Conservation (phyloP, 768 basidiomycete species). For the Russula dissimulans region DNA sequence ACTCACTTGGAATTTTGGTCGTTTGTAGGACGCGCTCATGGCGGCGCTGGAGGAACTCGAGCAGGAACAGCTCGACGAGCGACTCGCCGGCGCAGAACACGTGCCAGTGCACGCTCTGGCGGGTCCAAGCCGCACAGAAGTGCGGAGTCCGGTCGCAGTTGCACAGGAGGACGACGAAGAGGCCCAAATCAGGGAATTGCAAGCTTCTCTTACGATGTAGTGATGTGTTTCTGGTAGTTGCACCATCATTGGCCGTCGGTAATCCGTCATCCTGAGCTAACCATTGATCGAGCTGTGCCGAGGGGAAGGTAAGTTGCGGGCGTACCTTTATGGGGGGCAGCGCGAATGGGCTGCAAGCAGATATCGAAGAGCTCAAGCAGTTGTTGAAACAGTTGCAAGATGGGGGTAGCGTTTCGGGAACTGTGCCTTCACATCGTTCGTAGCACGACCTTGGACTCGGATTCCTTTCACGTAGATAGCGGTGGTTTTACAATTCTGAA, state of each 20-base stretch:
- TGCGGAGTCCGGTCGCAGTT: slow-evolving; percentile 38
- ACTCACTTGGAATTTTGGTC: too few relatives aligned
- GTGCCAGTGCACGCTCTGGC: slow-evolving; percentile 81
- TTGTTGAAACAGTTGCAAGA: slow-evolving; percentile 36
- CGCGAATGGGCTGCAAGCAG: slow-evolving; percentile 53
- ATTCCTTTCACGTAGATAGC: not conserved
- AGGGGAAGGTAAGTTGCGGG: slow-evolving; percentile 24
- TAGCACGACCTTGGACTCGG: not conserved
- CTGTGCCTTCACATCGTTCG: not conserved
- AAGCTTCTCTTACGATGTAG: slow-evolving; percentile 80
- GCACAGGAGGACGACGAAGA: slow-evolving; percentile 74
- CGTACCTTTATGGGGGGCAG: slow-evolving; percentile 34
- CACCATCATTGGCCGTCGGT: slow-evolving; percentile 47
- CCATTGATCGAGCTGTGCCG: slow-evolving; percentile 73
- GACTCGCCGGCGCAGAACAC: slow-evolving; percentile 78
- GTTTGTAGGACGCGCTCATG: slow-evolving; percentile 60
- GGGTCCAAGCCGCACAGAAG: slow-evolving; percentile 31
- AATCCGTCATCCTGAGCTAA: slow-evolving; percentile 65
- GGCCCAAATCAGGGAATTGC: slow-evolving; percentile 77
- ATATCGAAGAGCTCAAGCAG: slow-evolving; percentile 63
- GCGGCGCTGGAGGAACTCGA: slow-evolving; percentile 80
- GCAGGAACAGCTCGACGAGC: slow-evolving; percentile 78
- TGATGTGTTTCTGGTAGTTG: slow-evolving; percentile 21
- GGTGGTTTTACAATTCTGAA: not conserved
- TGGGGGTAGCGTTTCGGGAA: not conserved